Conservation (phyloP, 2,329 filamentous ascomycete species). For the Hirsutella rhossiliensis region DNA sequence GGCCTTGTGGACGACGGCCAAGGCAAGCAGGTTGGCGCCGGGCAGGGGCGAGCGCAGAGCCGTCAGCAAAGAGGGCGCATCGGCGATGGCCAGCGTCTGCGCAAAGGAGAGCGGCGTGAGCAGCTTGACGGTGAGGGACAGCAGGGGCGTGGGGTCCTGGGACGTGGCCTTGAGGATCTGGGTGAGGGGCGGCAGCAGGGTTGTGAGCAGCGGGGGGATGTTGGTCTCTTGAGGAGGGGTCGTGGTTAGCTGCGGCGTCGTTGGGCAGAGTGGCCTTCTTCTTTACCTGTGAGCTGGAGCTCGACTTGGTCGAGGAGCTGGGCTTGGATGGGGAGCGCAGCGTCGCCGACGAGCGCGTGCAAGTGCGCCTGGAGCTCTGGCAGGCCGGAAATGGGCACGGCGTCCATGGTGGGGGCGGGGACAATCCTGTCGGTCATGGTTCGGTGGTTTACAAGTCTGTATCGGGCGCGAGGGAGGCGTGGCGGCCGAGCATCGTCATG, state of each 20-base stretch:
- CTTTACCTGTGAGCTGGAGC: slow-evolving; percentile 42
- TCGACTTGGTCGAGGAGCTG: slow-evolving; percentile 47
- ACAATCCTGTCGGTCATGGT: slow-evolving; percentile 20
- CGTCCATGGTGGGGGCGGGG: slow-evolving; percentile 25
- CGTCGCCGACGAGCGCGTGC: slow-evolving; percentile 31
- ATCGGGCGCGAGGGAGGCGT: background rate
- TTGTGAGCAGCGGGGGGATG: slow-evolving; percentile 37
- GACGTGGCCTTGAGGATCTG: slow-evolving; percentile 37
- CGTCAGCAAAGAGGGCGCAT: slow-evolving; percentile 35
- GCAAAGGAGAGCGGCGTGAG: slow-evolving; percentile 40
- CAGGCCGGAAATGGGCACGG: slow-evolving; percentile 36
- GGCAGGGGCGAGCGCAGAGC: slow-evolving; percentile 42
- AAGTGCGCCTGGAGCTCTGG: slow-evolving; percentile 43
- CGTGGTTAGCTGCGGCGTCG: background rate
- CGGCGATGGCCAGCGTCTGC: slow-evolving; percentile 37
- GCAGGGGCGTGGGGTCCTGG: slow-evolving; percentile 37
- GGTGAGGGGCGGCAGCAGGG: slow-evolving; percentile 40
- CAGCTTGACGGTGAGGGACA: slow-evolving; percentile 42
- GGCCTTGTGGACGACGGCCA: slow-evolving; percentile 45
- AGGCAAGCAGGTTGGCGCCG: slow-evolving; percentile 44
- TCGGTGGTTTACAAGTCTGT: background rate
- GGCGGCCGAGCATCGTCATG: background rate
- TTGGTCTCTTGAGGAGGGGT: slow-evolving; percentile 29
- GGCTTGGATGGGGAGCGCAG: slow-evolving; percentile 27
- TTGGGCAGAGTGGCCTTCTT: background rate